Conservation (phyloP, 2,329 filamentous ascomycete species). For the Dactylellina cionopaga region DNA sequence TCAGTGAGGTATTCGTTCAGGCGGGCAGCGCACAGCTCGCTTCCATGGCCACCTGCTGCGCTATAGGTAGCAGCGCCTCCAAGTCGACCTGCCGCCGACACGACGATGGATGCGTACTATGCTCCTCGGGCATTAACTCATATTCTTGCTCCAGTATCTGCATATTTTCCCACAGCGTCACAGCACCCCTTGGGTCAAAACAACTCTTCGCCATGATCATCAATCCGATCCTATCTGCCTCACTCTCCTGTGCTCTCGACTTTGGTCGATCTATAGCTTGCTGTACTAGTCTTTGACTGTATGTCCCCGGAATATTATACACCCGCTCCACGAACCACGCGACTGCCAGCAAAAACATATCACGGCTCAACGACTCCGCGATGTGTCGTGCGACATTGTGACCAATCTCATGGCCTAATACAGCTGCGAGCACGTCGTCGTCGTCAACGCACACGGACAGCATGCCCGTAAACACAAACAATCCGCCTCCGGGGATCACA, state of each 20-base stretch:
- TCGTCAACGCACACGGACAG: slow-evolving; percentile 71
- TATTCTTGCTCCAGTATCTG: slow-evolving; percentile 65
- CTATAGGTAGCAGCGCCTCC: slow-evolving; percentile 17
- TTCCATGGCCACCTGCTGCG: slow-evolving; percentile 10
- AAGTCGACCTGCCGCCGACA: slow-evolving; percentile 11
- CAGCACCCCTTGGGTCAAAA: slow-evolving; percentile 75
- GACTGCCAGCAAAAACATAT: slow-evolving; percentile 60
- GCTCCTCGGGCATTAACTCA: slow-evolving; percentile 72
- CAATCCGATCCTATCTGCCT: slow-evolving; percentile 82
- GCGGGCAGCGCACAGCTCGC: no score
- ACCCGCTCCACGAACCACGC: slow-evolving; percentile 60
- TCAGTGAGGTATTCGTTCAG: no score
- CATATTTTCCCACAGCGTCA: slow-evolving; percentile 73
- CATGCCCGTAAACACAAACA: slow-evolving; percentile 80
- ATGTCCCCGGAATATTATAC: slow-evolving; percentile 51
- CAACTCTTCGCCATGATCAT: slow-evolving; percentile 85
- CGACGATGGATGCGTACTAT: slow-evolving; percentile 77
- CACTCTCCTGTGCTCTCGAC: slow-evolving; percentile 75
- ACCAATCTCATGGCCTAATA: slow-evolving; percentile 82
- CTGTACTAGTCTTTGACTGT: slow-evolving; percentile 67
- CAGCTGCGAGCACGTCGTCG: slow-evolving; percentile 76
- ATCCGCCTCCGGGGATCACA: slow-evolving; percentile 80
- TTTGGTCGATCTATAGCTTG: slow-evolving; percentile 75
- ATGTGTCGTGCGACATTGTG: slow-evolving; percentile 78
- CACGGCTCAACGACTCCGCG: slow-evolving; percentile 70